These are phyloP conservation scores for Podospora pseudoanserina DNA, from an alignment of 495 filamentous ascomycete species.

Conservation along the genomic window DNA sequence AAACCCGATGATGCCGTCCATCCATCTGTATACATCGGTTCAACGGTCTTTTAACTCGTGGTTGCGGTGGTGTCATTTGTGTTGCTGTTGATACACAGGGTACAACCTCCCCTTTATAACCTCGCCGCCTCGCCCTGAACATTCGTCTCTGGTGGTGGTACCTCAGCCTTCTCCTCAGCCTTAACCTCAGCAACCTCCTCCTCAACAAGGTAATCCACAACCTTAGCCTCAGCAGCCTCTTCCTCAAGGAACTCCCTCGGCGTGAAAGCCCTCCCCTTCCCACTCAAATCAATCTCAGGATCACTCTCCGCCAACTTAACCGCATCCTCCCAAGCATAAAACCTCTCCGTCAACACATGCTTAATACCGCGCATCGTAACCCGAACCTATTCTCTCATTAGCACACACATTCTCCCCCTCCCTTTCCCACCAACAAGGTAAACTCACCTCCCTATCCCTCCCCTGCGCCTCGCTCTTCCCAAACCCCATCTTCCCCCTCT, in stretches of 20 bases:
- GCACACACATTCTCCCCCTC: neutral
- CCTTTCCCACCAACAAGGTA: too few relatives aligned
- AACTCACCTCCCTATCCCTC: conserved; percentile 60
- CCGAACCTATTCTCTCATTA: conserved; percentile 52
- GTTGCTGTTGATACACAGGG: neutral
- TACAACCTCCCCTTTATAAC: conserved; percentile 17
- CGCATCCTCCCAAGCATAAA: conserved; percentile 87
- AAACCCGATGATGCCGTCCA: neutral
- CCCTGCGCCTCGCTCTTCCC: conserved; percentile 59
- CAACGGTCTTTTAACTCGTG: neutral
- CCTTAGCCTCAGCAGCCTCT: conserved; percentile 13
- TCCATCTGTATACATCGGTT: neutral
- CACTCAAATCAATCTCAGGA: conserved; percentile 58
- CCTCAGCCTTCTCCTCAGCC: conserved; percentile 5
- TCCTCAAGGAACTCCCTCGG: conserved; percentile 42
- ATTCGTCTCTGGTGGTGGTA: conserved; percentile 1
- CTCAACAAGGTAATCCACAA: neutral
- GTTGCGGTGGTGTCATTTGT: neutral
- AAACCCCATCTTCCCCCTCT: conserved; percentile 60
- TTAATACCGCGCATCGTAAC: conserved; percentile 75
- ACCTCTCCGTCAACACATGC: conserved; percentile 79
- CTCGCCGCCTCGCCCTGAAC: conserved; percentile 19
- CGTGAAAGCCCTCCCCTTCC: conserved; percentile 45
- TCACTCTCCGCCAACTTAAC: conserved; percentile 64
- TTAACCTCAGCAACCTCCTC: conserved; percentile 4